Conservation (phyloP, 805 yeast species). For the Wickerhamomyces queroliae region DNA sequence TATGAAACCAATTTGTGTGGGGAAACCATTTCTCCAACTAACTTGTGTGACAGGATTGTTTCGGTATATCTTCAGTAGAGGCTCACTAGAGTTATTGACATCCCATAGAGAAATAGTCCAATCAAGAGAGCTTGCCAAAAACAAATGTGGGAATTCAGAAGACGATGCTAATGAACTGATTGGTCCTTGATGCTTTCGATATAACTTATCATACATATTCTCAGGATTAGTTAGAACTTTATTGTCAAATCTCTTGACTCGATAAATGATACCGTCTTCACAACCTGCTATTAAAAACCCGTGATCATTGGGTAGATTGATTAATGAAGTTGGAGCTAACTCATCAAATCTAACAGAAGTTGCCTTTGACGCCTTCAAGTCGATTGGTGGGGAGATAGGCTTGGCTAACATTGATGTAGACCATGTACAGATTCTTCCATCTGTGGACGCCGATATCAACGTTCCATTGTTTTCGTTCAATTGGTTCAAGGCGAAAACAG, state of each 20-base stretch:
- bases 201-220: slow-evolving; percentile 14
- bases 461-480: slow-evolving; percentile 13
- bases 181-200: slow-evolving; percentile 21
- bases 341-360: slow-evolving; percentile 22
- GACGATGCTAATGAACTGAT: slow-evolving; percentile 18
- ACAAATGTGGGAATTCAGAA: slow-evolving; percentile 14
- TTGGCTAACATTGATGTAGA: slow-evolving; percentile 20
- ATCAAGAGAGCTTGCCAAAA: slow-evolving; percentile 25
- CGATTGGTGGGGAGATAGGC: slow-evolving; percentile 17
- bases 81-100: slow-evolving; percentile 7
- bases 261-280: slow-evolving; percentile 29
- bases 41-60: slow-evolving; percentile 22
- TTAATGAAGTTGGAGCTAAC: slow-evolving; percentile 21
- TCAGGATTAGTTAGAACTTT: slow-evolving; percentile 9
- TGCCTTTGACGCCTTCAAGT: slow-evolving; percentile 18
- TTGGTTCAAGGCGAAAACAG: slow-evolving; percentile 17
- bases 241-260: slow-evolving; percentile 20
- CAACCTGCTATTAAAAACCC: slow-evolving; percentile 23
- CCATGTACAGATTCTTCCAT: slow-evolving; percentile 26
- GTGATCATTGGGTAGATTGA: slow-evolving; percentile 12
- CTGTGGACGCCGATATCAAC: slow-evolving; percentile 24
- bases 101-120: slow-evolving; percentile 27
- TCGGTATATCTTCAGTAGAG: slow-evolving; percentile 19
- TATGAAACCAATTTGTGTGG: slow-evolving; percentile 24
- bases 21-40: slow-evolving; percentile 20